Base-by-base conservation (phyloP, 371 early-diverging fungal genomes). In the Zopfochytrium polystomum region DNA sequence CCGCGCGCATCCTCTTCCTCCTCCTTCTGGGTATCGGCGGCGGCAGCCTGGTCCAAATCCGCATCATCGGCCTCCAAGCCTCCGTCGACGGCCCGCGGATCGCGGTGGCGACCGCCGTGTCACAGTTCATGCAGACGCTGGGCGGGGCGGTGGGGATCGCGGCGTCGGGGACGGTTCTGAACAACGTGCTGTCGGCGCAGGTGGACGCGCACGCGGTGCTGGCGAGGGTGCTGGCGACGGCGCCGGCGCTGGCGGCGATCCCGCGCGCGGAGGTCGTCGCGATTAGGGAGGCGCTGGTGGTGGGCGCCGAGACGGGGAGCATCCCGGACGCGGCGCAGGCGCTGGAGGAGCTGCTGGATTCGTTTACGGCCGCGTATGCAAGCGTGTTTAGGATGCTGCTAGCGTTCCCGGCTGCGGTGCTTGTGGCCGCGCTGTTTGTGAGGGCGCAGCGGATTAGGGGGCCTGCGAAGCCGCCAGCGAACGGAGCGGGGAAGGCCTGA, bases 41-140 rank as follows among this genome's bases (percentile, higher is more conserved):
- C 15, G 63, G 63, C 38, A 11, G 50, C 44, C 42, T 65, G 43
- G 53, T 73, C 48, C 74, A 73, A 55, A 73, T 74, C 32, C 69
- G 70, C 7, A 68, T 80, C 15, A 54, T 87, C n/a, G 80, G 72
- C 2, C 68, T 78, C 32, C 87, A 87, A 57, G 71, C 71, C 33
- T 67, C 77, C n/a, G 81, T 79, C 38, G 38, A 38, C 38, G 18
- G 7, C 18, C 58, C 64, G 46, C 65, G 70, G 55, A 80, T 86
- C 58, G 84, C 89, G n/a, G 73, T 88, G 25, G 85, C 81, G 31
- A 85, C 91, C 26, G 73, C 84, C 15, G 68, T 79, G 60, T 62
- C 75, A 9, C 75, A 78, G 54, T 85, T 83, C 61, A 73, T 70
- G 55, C 82, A 84, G 32, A 78, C 85, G 2, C 73, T 88, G 45